A percentile compares a stretch with the other conserved stretches of the same genome.
Conservation (phyloP, 1,139 yeast genomes). For the Yamadazyma sp. region DNA sequence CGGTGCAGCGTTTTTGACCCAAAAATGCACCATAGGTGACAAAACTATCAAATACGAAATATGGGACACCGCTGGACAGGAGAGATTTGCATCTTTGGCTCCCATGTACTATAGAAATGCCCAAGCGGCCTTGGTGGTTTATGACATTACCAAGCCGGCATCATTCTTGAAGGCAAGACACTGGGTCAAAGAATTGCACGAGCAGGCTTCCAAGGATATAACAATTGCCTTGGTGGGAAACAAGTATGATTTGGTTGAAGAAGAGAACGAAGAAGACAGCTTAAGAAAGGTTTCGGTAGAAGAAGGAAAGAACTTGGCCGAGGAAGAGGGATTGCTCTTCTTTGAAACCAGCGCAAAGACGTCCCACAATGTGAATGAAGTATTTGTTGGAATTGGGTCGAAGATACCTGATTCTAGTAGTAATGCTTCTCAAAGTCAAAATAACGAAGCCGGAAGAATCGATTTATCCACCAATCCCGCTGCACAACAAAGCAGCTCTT, state of each 20-base stretch:
- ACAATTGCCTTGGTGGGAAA: conserved; percentile 94
- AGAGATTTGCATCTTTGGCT: conserved; percentile 91
- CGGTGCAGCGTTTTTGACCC: conserved; percentile 96
- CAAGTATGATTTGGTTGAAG: conserved; percentile 69
- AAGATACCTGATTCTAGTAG: conserved; percentile 58
- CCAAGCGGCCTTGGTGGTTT: conserved; percentile 96
- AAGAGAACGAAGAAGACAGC: conserved; percentile 22
- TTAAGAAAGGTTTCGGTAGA: conserved; percentile 80
- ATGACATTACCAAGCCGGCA: conserved; percentile 96
- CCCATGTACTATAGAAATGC: conserved; percentile 98
- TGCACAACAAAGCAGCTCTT: conserved; percentile 8
- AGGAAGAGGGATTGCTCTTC: conserved; percentile 76
- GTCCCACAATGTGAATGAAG: conserved; percentile 76
- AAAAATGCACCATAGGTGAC: conserved; percentile 87
- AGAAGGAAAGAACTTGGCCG: conserved; percentile 75
- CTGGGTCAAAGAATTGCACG: conserved; percentile 96
- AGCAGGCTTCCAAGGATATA: conserved; percentile 89
- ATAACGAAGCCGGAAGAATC: conserved; percentile 25
- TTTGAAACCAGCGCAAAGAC: conserved; percentile 95
- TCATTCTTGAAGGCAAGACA: conserved; percentile 97
- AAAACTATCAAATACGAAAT: conserved; percentile 93
- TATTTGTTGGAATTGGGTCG: conserved; percentile 81
- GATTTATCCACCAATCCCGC: conserved; percentile 20
- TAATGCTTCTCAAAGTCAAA: conserved; percentile 4
- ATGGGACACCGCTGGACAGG: conserved; percentile 99